Evolutionary conservation across 73 alveolate species (phyloP).

Genomic region (Diophrys sp.): DNA sequence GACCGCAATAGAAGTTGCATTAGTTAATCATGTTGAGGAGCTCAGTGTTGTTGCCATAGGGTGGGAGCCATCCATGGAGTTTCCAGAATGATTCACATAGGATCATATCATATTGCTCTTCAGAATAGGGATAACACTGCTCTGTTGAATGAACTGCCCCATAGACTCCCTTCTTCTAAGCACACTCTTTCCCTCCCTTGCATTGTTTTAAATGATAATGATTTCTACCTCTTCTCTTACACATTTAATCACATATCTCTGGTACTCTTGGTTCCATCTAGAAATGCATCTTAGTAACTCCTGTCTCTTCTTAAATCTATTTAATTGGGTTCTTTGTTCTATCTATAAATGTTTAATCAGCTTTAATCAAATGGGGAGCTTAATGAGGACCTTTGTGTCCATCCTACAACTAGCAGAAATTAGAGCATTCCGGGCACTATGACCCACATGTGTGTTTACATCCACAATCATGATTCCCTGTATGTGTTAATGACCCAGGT

Average conservation of each 20-base stretch:
- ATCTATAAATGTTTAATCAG: slow-evolving; percentile 25
- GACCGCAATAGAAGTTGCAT: slow-evolving; percentile 27
- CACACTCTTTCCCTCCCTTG: slow-evolving; percentile 32
- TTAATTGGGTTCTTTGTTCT: slow-evolving; percentile 6
- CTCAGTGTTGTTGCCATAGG: slow-evolving; percentile 12
- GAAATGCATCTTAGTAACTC: slow-evolving; percentile 15
- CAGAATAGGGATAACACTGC: slow-evolving; percentile 10
- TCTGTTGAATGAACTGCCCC: slow-evolving; percentile 39
- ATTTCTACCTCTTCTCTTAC: slow-evolving; percentile 52
- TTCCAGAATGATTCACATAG: slow-evolving; percentile 41
- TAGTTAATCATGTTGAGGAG: background rate
- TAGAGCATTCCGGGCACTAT: slow-evolving; percentile 50
- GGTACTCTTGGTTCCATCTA: slow-evolving; percentile 53
- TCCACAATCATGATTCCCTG: slow-evolving; percentile 13
- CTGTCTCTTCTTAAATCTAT: slow-evolving; percentile 7
- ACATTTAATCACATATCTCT: slow-evolving; percentile 35
- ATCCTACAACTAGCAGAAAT: slow-evolving; percentile 14
- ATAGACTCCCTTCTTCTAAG: slow-evolving; percentile 7
- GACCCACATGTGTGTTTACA: slow-evolving; percentile 25
- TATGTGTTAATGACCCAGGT: background rate
- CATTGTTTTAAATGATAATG: slow-evolving; percentile 49
- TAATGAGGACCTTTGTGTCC: slow-evolving; percentile 58
- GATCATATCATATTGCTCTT: slow-evolving; percentile 21
- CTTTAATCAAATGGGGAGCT: slow-evolving; percentile 47
- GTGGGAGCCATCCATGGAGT: slow-evolving; percentile 37